Evolutionary conservation across 1,284 basidiomycete genomes (phyloP), one percentile per base, ranked within the genome.

Genomic region (Fomitiporia mediterranea): DNA sequence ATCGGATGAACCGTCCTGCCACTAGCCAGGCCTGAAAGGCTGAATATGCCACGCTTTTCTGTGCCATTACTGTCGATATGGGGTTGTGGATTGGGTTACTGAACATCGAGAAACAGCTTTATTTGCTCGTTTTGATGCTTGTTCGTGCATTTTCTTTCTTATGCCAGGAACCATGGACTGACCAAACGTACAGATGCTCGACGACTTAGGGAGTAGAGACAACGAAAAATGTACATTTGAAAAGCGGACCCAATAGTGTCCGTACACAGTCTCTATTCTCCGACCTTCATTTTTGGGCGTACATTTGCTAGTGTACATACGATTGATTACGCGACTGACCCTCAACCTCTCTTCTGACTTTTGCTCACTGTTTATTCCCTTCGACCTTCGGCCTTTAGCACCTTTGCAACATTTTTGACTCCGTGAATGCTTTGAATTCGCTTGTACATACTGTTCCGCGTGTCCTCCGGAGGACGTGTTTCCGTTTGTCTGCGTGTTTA

Each of bases 1-100:
- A 54, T 13, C 47, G 50, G 19, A 47, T 59, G 47, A 38, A 21
- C 8, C 34, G 53, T 7, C 53, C 57, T 15, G 53, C 53, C 4
- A 59, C 53, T n/a, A 59, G 57, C 34, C 48, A 30, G 40, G 42
- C 23, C 15, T 55, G 39, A 55, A 13, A 9, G 32, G 13, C 37
- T 8, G 21, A 40, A 0, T 17, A 37, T 37, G 35, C 13, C 11
- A n/a, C 35, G 35, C 11, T 13, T 37, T 11, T 13, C 35, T 17
- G 39, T 19, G 15, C 39, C 39, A 19, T 17, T 17, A 5, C 9
- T 15, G 30, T 51, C 27, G 27, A n/a, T 9, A 17, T 8, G 28
- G 21, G 46, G 5, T 2, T 48, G 23, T 21, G 28, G 19, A 25
- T 4, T n/a, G 27, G 35, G 49, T 17, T 21, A 17, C 21, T 28